These are phyloP conservation scores for Pugionium dolabratum DNA, from an alignment of 345 rosid species.

Conservation along the genomic window DNA sequence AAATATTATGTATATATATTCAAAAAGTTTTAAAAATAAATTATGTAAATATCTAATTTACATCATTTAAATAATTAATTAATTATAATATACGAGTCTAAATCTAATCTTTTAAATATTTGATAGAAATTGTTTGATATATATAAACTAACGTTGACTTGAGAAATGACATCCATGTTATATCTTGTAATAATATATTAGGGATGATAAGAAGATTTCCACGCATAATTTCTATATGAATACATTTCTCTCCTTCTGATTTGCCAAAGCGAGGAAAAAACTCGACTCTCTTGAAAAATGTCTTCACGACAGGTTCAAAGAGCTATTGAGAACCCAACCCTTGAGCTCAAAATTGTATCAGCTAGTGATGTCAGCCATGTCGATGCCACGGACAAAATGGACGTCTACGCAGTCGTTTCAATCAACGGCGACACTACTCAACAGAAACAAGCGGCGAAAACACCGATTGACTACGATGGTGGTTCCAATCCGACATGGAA, in stretches of 20 bases:
- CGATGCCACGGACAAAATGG: conserved; percentile 63
- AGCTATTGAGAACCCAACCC: conserved; percentile 49
- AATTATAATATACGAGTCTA: too few relatives aligned
- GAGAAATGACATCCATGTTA: conserved; percentile 23
- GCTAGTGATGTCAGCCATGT: conserved; percentile 61
- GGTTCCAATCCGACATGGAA: conserved; percentile 74
- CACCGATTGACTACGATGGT: conserved; percentile 52
- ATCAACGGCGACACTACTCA: conserved; percentile 48
- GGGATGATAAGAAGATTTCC: conserved; percentile 8
- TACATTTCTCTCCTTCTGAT: background rate
- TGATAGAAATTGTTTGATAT: background rate
- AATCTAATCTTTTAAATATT: too few relatives aligned
- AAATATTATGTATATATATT: too few relatives aligned
- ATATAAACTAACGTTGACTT: conserved; percentile 23
- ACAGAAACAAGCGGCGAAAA: conserved; percentile 48
- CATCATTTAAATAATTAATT: too few relatives aligned
- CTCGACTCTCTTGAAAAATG: background rate
- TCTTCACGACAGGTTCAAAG: conserved; percentile 18
- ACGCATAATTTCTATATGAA: conserved; percentile 6
- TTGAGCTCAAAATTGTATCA: conserved; percentile 65
- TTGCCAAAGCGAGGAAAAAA: background rate
- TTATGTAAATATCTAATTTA: too few relatives aligned
- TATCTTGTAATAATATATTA: background rate
- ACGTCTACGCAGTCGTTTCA: conserved; percentile 65
- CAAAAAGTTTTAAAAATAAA: too few relatives aligned